Percentiles rank a stretch among this genome's conserved stretches.
These are phyloP conservation scores for Zasmidium cellare DNA, from an alignment of 2,329 filamentous ascomycete species.

Conservation along the genomic window DNA sequence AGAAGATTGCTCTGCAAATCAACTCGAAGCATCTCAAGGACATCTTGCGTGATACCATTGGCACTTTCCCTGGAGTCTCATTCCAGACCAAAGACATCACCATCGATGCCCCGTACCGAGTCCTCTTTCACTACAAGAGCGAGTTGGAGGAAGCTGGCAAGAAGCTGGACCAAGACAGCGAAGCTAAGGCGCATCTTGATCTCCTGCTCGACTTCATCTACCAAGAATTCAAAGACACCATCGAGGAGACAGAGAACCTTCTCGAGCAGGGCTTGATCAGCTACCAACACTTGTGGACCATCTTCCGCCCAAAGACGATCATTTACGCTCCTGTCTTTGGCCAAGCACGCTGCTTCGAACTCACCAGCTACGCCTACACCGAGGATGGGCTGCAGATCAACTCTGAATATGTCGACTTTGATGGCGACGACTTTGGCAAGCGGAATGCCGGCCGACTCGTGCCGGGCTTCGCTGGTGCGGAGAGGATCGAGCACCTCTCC, in stretches of 20 bases:
- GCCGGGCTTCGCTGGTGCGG: slow-evolving; percentile 23
- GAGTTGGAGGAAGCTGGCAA: slow-evolving; percentile 26
- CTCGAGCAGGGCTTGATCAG: slow-evolving; percentile 29
- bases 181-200: slow-evolving; percentile 33
- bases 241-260: slow-evolving; percentile 33
- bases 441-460: slow-evolving; percentile 15
- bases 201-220: slow-evolving; percentile 36
- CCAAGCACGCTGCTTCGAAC: slow-evolving; percentile 32
- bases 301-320: slow-evolving; percentile 40
- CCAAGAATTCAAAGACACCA: slow-evolving; percentile 26
- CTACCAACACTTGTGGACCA: slow-evolving; percentile 46
- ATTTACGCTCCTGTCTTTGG: slow-evolving; percentile 31
- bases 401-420: slow-evolving; percentile 36
- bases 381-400: slow-evolving; percentile 28
- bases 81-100: slow-evolving; percentile 33
- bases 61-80: slow-evolving; percentile 29
- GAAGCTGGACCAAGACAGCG: slow-evolving; percentile 23
- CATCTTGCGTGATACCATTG: slow-evolving; percentile 27
- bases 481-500: slow-evolving; percentile 25
- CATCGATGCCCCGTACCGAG: slow-evolving; percentile 29
- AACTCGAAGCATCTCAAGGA: slow-evolving; percentile 33
- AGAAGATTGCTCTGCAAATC: slow-evolving; percentile 26
- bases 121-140: slow-evolving; percentile 30
- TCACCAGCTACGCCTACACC: slow-evolving; percentile 32
- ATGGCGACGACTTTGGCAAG: slow-evolving; percentile 33